Percentiles rank a stretch among this genome's conserved stretches.
These are phyloP conservation scores for Gastrodia elata DNA, from an alignment of 106 monocot species.

Conservation along the genomic window DNA sequence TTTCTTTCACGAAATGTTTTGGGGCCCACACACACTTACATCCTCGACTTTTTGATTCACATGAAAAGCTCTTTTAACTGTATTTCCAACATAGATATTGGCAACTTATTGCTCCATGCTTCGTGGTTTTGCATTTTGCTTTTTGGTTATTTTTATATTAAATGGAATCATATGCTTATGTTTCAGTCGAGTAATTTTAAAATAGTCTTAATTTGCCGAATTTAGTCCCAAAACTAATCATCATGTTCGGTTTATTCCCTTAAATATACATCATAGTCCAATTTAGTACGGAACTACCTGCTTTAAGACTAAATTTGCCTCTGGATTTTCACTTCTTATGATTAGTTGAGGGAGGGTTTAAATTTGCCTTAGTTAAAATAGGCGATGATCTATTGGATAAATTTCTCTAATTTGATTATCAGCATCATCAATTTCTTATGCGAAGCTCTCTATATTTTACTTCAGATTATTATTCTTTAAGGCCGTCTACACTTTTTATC, in stretches of 20 bases:
- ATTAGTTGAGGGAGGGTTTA: too few relatives aligned
- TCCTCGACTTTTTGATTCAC: background rate
- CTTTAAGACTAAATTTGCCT: too few relatives aligned
- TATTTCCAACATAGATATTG: background rate
- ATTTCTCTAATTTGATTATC: background rate
- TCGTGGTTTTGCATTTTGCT: background rate
- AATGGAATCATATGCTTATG: background rate
- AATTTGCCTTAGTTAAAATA: too few relatives aligned
- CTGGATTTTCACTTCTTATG: too few relatives aligned
- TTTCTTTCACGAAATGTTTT: background rate
- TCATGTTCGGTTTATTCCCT: too few relatives aligned
- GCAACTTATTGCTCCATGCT: background rate
- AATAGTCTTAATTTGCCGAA: too few relatives aligned
- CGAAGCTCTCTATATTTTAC: background rate
- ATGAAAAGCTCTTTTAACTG: background rate
- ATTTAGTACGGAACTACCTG: too few relatives aligned
- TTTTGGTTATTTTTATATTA: background rate
- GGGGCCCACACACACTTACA: background rate
- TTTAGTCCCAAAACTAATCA: too few relatives aligned
- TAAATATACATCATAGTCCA: too few relatives aligned
- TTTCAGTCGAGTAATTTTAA: too few relatives aligned
- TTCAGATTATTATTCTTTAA: conserved; percentile 1
- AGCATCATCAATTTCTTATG: background rate
- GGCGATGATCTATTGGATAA: too few relatives aligned
- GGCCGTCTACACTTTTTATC: conserved; percentile 6